Evolutionary conservation across 495 filamentous ascomycete species (phyloP), one percentile per base, ranked within the genome.

Genomic region (Neurospora sp.): DNA sequence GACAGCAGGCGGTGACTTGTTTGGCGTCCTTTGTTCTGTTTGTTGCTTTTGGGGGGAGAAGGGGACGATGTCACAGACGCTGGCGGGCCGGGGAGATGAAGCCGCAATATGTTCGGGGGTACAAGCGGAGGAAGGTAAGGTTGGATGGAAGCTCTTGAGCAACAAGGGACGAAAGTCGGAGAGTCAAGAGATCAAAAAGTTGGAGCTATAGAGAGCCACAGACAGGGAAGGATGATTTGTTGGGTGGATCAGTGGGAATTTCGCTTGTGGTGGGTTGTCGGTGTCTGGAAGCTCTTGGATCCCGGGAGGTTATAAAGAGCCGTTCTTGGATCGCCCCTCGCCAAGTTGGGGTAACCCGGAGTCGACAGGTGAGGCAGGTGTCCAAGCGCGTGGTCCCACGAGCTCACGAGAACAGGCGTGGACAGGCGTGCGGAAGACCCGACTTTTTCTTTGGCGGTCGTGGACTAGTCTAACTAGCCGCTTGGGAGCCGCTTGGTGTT

Each of bases 111-210:
- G 48, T 59, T 59, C 10, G 20, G 46, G 46, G 46, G 20, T 54
- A 54, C 46, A 54, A 54, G 46, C 46, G 46, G 44, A 54, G 20
- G 46, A 54, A 54, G 54, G 35, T 62, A 62, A 6, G 54, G 54
- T 62, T 62, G 54, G 48, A 59, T 31, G 11, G 27, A 62, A 62
- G 27, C 54, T 62, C 23, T 62, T 31, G 14, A 62, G 54, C 54
- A 35, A 62, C 54, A 62, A 72, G 70, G 66, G 70, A 66, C 72
- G 72, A 70, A 75, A 70, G 74, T 70, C 66, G 73, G 72, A 71
- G 12, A 62, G 54, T 62, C 27, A 27, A 27, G 20, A 59, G 23
- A 59, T 59, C 48, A 31, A 31, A 31, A 59, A 31, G 54, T 35
- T 54, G 46, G 46, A 54, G 46, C 46, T 54, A 27, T 27, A n/a